phyloP scores from a whole-genome alignment of 306 rosid species.

The Prunus persica region Prunus_persica_NCBIv2 NC_034011.1:5057501-5058000 shows the following conservation, averaged over 20 bases:
- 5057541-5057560: slow-evolving; percentile 15
- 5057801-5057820: background rate
- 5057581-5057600: slow-evolving; percentile 77
- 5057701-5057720: slow-evolving; percentile 48
- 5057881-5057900: slow-evolving; percentile 6
- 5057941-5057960: slow-evolving; percentile 69
- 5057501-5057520: background rate
- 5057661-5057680: slow-evolving; percentile 66
- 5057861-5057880: background rate
- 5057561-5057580: slow-evolving; percentile 14
- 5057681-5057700: slow-evolving; percentile 86
- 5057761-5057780: background rate
- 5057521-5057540: background rate
- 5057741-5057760: slow-evolving; percentile 13
- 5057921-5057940: slow-evolving; percentile 23
- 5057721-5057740: slow-evolving; percentile 46
- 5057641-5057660: slow-evolving; percentile 42
- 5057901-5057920: slow-evolving; percentile 8
- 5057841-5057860: background rate
- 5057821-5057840: background rate
- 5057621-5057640: slow-evolving; percentile 62
- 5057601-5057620: slow-evolving; percentile 76
- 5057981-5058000: slow-evolving; percentile 66
- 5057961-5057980: slow-evolving; percentile 66
- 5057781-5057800: background rate